Evolutionary conservation across 257 asterid genomes (phyloP), one percentile per base, ranked within the genome.

Genomic region (Prunella vulgaris): DNA sequence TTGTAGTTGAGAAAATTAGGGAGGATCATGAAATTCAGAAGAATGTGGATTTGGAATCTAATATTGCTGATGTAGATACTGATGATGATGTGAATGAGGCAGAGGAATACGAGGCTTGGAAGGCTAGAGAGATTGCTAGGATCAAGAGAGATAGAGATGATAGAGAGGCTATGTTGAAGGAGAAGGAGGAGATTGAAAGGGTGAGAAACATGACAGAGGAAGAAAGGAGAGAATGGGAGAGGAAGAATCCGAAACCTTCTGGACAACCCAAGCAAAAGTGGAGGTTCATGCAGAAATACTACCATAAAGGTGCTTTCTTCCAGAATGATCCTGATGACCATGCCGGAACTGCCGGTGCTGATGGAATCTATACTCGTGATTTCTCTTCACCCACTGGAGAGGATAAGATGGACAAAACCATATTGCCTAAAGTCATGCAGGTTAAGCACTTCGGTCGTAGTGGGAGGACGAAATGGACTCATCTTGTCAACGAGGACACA

Each of bases 381-480:
- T 92, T 85, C 91, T 92, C 98, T 59, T 84, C 87, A 22, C 97
- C 97, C 5, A 92, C 98, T 51, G 98, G 98, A 60, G 98, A 92
- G 77, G 98, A 92, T 78, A 90, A 79, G 84, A 83, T 92, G 93
- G 87, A 92, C 46, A 90, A 92, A 87, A 81, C 95, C 33, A 85
- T 85, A 56, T 79, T 90, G 76, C 98, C 98, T 6, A 90, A 90
- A 79, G 91, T 92, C 73, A 92, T 92, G 98, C 98, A 92, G 83
- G 98, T 92, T 73, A 92, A 92, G 80, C 96, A 90, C 84, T 92
- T 92, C 57, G 98, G 98, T 57, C 90, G 93, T 28, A 90, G 98
- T 85, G 98, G 98, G 79, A 86, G 96, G 84, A 88, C 97, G 6
- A 92, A 92, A 77, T 92, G 98, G 97, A 90, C 97, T 46, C 97